These are phyloP conservation scores for Salix koriyanagi DNA, from an alignment of 345 rosid genomes.

Conservation along the genomic window DNA sequence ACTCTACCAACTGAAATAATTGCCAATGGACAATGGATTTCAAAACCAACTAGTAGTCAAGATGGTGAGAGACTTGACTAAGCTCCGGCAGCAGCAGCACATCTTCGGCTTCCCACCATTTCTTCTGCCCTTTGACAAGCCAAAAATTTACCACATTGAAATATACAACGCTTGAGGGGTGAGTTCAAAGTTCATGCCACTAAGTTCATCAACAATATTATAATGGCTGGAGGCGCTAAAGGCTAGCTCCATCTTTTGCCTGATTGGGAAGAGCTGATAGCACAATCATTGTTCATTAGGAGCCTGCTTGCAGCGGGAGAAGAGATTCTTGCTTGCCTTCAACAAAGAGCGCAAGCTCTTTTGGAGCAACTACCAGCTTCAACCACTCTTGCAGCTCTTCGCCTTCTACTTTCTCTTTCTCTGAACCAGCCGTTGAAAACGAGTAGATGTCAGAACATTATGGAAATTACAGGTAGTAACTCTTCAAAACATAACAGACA, in stretches of 20 bases:
- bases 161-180: conserved; percentile 17
- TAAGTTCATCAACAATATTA: not conserved
- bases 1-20: conserved; percentile 16
- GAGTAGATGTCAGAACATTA: not conserved
- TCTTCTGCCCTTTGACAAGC: conserved; percentile 9
- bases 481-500: not conserved
- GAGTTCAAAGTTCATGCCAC: not conserved
- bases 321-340: conserved; percentile 53
- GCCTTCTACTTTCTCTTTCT: conserved; percentile 92
- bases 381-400: conserved; percentile 86
- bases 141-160: conserved; percentile 26
- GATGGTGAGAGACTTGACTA: not conserved
- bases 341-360: conserved; percentile 62
- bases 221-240: conserved; percentile 7
- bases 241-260: not conserved
- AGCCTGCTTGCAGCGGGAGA: conserved; percentile 42
- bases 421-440: conserved; percentile 35
- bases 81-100: not conserved
- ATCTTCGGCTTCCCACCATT: conserved; percentile 18
- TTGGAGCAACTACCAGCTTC: conserved; percentile 74
- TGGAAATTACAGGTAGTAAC: not conserved
- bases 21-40: conserved; percentile 20
- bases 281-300: conserved; percentile 15
- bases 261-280: not conserved
- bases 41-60: conserved; percentile 1